These are phyloP conservation scores for Verticillium albo-atrum DNA, from an alignment of 2,329 filamentous ascomycete genomes.

Conservation along the genomic window DNA sequence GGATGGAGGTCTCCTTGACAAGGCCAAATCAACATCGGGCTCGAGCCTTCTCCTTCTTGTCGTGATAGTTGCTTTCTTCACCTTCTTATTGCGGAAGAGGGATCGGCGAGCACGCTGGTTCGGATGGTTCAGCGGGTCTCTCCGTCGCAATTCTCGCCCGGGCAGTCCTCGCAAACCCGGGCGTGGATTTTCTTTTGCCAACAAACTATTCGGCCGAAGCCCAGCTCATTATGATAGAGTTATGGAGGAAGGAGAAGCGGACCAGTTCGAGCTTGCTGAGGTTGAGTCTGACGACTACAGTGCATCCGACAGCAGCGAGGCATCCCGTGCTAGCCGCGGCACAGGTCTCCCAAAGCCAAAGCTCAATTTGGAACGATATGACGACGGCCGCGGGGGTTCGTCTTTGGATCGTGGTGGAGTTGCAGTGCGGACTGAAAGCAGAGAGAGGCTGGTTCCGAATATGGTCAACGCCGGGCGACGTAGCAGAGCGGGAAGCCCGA, in stretches of 20 bases:
- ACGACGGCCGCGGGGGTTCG: conserved; percentile 33
- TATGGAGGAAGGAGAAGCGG: conserved; percentile 70
- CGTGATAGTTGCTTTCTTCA: conserved; percentile 62
- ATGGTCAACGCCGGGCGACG: conserved; percentile 52
- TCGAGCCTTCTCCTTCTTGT: conserved; percentile 76
- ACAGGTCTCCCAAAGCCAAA: conserved; percentile 68
- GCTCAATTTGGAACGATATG: conserved; percentile 47
- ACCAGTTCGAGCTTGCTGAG: conserved; percentile 74
- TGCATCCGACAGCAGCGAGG: conserved; percentile 57
- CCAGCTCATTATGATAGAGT: conserved; percentile 72
- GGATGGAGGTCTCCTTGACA: conserved; percentile 57
- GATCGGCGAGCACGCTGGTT: conserved; percentile 65
- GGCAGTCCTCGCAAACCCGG: conserved; percentile 42
- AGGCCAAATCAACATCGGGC: conserved; percentile 62
- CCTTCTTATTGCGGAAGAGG: conserved; percentile 73
- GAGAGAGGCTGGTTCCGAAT: conserved; percentile 66
- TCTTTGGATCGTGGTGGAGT: conserved; percentile 66
- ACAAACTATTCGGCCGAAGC: conserved; percentile 61
- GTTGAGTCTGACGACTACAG: conserved; percentile 61
- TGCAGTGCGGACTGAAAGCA: conserved; percentile 77
- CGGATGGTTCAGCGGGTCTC: conserved; percentile 41
- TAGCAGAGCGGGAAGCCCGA: conserved; percentile 54
- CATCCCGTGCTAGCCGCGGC: conserved; percentile 50
- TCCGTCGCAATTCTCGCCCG: conserved; percentile 36
- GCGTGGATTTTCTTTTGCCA: conserved; percentile 46